phyloP scores from a whole-genome alignment of 2,329 filamentous ascomycete species.

The Hypomyces rosellus region DNA sequence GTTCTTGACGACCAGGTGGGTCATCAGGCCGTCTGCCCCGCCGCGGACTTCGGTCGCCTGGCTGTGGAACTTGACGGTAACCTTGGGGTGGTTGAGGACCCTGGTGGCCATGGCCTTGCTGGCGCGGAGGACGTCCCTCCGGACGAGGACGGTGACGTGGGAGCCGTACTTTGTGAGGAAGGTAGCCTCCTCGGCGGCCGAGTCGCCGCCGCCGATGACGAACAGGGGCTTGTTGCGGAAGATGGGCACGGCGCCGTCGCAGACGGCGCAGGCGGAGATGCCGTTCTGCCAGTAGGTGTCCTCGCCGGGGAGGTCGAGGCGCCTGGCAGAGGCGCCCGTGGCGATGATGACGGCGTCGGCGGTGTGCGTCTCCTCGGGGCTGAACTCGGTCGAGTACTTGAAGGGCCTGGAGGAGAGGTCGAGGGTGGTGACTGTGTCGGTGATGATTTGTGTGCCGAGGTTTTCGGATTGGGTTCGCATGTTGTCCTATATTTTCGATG shows the following conservation, averaged over 20 bases:
- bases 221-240: conserved; percentile 94
- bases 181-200: conserved; percentile 92
- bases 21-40: conserved; percentile 81
- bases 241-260: conserved; percentile 93
- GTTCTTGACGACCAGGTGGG: conserved; percentile 77
- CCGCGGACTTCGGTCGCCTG: conserved; percentile 79
- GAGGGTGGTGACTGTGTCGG: conserved; percentile 84
- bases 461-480: conserved; percentile 89
- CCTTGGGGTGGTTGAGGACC: conserved; percentile 76
- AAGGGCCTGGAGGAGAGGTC: conserved; percentile 82
- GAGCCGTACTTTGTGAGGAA: conserved; percentile 97
- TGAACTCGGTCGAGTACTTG: conserved; percentile 88
- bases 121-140: conserved; percentile 78
- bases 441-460: conserved; percentile 89
- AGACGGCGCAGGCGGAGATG: conserved; percentile 93
- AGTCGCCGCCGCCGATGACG: conserved; percentile 95
- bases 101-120: conserved; percentile 89
- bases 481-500: conserved; percentile 51
- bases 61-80: conserved; percentile 82
- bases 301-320: conserved; percentile 79
- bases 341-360: conserved; percentile 91
- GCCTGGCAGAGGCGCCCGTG: conserved; percentile 85
- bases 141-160: conserved; percentile 89
- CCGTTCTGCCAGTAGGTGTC: conserved; percentile 97
- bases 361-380: conserved; percentile 74